Conservation (phyloP, 257 asterid species). For the Solanum sejunctum region DNA sequence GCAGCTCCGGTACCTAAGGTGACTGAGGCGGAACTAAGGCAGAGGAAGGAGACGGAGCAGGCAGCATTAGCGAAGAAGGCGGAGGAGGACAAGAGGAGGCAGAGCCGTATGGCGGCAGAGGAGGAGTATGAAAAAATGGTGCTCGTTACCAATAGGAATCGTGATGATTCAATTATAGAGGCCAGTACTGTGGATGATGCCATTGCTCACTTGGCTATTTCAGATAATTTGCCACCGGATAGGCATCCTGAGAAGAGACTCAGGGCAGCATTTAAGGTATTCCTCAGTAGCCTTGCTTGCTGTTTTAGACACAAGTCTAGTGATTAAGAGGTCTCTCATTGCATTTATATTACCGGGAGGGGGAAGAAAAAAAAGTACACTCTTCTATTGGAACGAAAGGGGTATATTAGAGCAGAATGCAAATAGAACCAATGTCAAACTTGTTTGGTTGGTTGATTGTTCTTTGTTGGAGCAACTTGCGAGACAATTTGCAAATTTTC, state of each 20-base stretch:
- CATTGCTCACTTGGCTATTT: conserved; percentile 51
- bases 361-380: background rate
- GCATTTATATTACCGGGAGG: background rate
- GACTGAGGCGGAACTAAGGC: conserved; percentile 68
- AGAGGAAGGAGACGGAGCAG: conserved; percentile 76
- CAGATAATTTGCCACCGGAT: conserved; percentile 57
- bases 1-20: conserved; percentile 74
- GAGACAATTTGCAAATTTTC: background rate
- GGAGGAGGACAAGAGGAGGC: conserved; percentile 70
- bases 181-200: conserved; percentile 83
- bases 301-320: background rate
- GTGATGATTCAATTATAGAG: conserved; percentile 70
- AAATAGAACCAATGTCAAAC: background rate
- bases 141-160: conserved; percentile 54
- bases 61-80: conserved; percentile 38
- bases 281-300: background rate
- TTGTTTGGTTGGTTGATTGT: background rate
- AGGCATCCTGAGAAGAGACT: conserved; percentile 94
- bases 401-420: background rate
- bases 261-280: conserved; percentile 84
- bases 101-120: conserved; percentile 60
- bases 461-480: background rate
- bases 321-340: background rate
- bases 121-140: conserved; percentile 79
- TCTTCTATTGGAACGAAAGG: background rate